A percentile compares a stretch with the other conserved stretches of the same genome.
Conservation (phyloP, 2,329 filamentous ascomycete species). For the Phaeomoniella chlamydospora region DNA sequence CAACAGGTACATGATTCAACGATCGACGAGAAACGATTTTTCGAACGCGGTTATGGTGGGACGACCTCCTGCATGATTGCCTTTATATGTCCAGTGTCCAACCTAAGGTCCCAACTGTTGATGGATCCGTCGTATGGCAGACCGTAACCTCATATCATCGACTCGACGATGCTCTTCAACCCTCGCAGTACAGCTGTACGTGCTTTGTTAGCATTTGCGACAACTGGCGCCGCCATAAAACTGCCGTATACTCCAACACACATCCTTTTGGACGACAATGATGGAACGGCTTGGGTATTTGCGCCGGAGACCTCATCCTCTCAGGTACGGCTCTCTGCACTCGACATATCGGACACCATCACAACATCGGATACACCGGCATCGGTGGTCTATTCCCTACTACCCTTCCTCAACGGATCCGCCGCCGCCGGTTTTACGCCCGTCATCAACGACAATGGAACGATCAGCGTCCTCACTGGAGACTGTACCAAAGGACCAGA, state of each 20-base stretch:
- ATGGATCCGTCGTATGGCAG: too few species aligned
- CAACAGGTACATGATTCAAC: too few species aligned
- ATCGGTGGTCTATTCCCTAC: conserved; percentile 15
- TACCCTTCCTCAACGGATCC: conserved; percentile 47
- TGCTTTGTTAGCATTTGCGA: conserved; percentile 4
- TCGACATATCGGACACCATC: conserved; percentile 51
- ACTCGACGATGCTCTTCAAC: not conserved
- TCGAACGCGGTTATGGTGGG: too few species aligned
- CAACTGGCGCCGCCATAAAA: conserved; percentile 15
- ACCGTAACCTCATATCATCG: too few species aligned
- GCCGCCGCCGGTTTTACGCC: conserved; percentile 49
- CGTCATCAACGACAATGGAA: conserved; percentile 50
- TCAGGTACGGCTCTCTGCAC: conserved; percentile 41
- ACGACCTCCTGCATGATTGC: too few species aligned
- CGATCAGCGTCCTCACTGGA: conserved; percentile 60
- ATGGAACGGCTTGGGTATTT: conserved; percentile 56
- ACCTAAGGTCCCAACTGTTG: too few species aligned
- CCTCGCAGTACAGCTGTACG: not conserved
- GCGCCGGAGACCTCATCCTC: conserved; percentile 34
- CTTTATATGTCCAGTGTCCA: too few species aligned
- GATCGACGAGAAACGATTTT: too few species aligned
- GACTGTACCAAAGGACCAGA: conserved; percentile 45
- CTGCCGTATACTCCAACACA: conserved; percentile 69
- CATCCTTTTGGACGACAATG: conserved; percentile 43
- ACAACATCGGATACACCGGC: conserved; percentile 27